Base-by-base conservation (phyloP, 257 asterid species). In the Pogostemon cablin region DNA sequence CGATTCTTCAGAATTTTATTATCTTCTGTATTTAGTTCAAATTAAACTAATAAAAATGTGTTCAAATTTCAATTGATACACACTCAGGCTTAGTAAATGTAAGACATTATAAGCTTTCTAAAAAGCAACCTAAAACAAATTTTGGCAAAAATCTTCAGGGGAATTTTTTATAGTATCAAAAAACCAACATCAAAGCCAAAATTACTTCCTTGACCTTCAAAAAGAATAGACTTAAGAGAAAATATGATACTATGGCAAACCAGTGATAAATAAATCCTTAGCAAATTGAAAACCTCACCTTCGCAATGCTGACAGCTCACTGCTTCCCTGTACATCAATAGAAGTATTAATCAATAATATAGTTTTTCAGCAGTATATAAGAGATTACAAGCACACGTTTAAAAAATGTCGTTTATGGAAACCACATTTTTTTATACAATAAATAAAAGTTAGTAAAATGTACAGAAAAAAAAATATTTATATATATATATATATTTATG, bases 221-320 rank as follows among this genome's bases (percentile, higher is more conserved):
- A 49, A 25, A 1, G 32, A 25, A 25, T 25, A 25, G 32, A 25
- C 1, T 25, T 25, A 25, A 25, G 32, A 25, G 66, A 54, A 15
- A 39, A 53, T 49, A 42, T 53, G 40, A 79, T 55, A 50, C 65
- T 39, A 47, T 34, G 60, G 67, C 12, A 49, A 63, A 72, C 50
- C 50, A 53, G 43, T 59, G 53, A 67, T 44, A 73, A 63, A 25
- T 65, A 72, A 67, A 52, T 25, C 38, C 50, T 38, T 34, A 39
- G 59, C 35, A 47, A 63, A 65, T 2, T 54, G 52, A 72, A 56
- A 61, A 69, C 75, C 72, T 71, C 80, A 92, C 98, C 98, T 83
- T 88, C 72, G 81, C 97, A 90, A 76, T 80, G 68, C 82, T 84
- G 87, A 77, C 97, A 92, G 81, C 86, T 83, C 59, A 90, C 96